Conservation (phyloP, 768 basidiomycete genomes). For the Hygrophoropsis aurantiaca region DNA sequence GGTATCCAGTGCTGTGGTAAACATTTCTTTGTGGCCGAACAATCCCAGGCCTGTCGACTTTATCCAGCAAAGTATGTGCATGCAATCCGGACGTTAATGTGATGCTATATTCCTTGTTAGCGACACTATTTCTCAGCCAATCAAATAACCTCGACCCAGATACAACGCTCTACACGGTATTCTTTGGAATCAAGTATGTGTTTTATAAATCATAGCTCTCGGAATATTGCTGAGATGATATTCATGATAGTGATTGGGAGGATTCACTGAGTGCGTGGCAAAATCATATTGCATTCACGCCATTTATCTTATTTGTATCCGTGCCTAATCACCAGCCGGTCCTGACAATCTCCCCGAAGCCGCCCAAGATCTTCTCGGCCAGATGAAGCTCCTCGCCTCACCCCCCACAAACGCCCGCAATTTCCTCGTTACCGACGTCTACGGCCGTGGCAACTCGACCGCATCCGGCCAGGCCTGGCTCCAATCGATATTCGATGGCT, state of each 20-base stretch:
- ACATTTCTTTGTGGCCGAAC: slow-evolving; percentile 51
- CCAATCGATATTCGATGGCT: slow-evolving; percentile 43
- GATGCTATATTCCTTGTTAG: slow-evolving; percentile 20
- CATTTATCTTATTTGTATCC: too few species aligned
- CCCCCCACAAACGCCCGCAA: slow-evolving; percentile 51
- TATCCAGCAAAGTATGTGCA: slow-evolving; percentile 42
- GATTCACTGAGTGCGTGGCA: slow-evolving; percentile 38
- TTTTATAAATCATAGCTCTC: not conserved
- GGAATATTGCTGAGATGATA: slow-evolving; percentile 3
- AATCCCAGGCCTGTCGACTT: slow-evolving; percentile 48
- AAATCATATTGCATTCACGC: not conserved
- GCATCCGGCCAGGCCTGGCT: slow-evolving; percentile 47
- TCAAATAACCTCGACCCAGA: slow-evolving; percentile 41
- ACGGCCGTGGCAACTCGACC: slow-evolving; percentile 44
- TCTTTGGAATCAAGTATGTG: slow-evolving; percentile 56
- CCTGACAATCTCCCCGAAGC: slow-evolving; percentile 47
- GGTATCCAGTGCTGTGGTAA: slow-evolving; percentile 44
- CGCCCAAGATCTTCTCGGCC: slow-evolving; percentile 41
- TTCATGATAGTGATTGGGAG: slow-evolving; percentile 37
- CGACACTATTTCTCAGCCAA: slow-evolving; percentile 44
- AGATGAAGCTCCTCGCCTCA: slow-evolving; percentile 45
- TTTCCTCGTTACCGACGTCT: slow-evolving; percentile 51
- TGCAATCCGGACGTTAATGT: not conserved
- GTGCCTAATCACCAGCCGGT: slow-evolving; percentile 30
- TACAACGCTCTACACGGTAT: slow-evolving; percentile 50